Evolutionary conservation across 2,329 filamentous ascomycete genomes (phyloP).

Genomic region (Aureobasidium subglaciale): DNA sequence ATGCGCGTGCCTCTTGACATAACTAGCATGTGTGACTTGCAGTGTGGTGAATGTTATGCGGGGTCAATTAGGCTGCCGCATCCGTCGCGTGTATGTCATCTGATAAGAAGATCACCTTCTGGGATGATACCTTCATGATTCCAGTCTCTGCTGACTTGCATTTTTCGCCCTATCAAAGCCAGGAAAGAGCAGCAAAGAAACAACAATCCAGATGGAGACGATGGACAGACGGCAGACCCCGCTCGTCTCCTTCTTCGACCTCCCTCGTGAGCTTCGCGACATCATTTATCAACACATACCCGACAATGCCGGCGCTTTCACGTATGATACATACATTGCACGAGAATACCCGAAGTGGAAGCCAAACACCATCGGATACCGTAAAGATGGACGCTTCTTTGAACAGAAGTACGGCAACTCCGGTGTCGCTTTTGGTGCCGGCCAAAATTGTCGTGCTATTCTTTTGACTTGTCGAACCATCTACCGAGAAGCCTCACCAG

Average conservation of each 20-base stretch:
- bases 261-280: neutral
- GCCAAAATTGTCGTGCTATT: neutral
- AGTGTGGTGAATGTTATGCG: too few species aligned
- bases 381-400: neutral
- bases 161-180: too few species aligned
- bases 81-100: too few species aligned
- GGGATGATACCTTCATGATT: too few species aligned
- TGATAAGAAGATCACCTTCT: neutral
- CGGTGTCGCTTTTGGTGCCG: neutral
- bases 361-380: neutral
- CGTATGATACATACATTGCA: neutral
- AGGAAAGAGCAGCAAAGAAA: too few species aligned
- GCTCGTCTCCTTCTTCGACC: neutral
- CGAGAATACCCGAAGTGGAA: neutral
- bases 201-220: neutral
- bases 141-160: too few species aligned
- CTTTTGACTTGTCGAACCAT: conserved; percentile 5
- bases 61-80: too few species aligned
- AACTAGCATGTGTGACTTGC: too few species aligned
- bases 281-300: neutral
- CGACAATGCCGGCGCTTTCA: neutral
- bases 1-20: too few species aligned
- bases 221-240: neutral
- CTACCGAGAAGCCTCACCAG: neutral
- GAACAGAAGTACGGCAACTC: neutral